A percentile compares a stretch with the other conserved stretches of the same genome.
Conservation (phyloP, 2,329 filamentous ascomycete genomes). For the Huntiella savannae region DNA sequence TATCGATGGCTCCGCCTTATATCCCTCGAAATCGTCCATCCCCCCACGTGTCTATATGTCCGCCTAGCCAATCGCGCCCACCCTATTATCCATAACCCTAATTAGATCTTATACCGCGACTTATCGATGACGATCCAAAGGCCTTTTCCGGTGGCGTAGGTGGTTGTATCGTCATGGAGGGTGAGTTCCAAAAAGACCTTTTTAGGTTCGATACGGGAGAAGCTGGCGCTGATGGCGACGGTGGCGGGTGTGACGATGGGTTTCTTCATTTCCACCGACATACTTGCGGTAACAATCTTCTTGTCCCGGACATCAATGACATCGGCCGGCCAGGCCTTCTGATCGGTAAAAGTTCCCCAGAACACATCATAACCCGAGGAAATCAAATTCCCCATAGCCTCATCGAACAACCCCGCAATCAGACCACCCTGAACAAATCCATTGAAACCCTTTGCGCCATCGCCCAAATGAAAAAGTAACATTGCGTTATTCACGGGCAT, state of each 20-base stretch:
- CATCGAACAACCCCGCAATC: conserved; percentile 15
- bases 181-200: conserved; percentile 13
- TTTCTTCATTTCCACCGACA: conserved; percentile 13
- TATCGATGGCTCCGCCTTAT: too few species aligned
- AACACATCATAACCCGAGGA: conserved; percentile 13
- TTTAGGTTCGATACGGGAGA: conserved; percentile 11
- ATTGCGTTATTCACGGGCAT: conserved; percentile 12
- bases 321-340: background rate
- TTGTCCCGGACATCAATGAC: conserved; percentile 4
- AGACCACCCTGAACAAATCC: conserved; percentile 16
- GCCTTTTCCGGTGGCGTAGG: conserved; percentile 5
- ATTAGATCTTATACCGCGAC: conserved; percentile 2
- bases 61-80: too few species aligned
- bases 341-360: background rate
- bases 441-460: conserved; percentile 15
- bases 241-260: conserved; percentile 12
- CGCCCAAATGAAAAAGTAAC: conserved; percentile 14
- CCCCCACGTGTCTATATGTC: too few species aligned
- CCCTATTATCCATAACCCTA: background rate
- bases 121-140: conserved; percentile 5
- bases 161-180: conserved; percentile 6
- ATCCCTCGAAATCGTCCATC: too few species aligned
- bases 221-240: conserved; percentile 12
- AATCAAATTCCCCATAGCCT: conserved; percentile 16
- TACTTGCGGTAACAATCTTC: conserved; percentile 12